Evolutionary conservation across 352 stramenopile species (phyloP).

Genomic region (Blastocystis sp.): DNA sequence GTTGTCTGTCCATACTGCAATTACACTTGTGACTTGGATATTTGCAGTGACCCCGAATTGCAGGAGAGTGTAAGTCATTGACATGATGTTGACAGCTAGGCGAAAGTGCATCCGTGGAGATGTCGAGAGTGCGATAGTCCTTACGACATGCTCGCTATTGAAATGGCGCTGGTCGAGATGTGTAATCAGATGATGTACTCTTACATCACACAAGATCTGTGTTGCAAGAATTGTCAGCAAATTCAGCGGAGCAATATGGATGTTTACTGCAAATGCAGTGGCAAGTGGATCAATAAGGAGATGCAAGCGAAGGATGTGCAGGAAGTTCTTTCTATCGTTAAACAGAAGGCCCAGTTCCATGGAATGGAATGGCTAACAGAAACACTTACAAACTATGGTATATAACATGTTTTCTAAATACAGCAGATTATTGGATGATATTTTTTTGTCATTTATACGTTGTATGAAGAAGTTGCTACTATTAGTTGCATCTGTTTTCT

Average conservation of each 20-base stretch:
- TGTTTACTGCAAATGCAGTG: constrained; percentile 74
- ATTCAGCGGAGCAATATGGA: constrained; percentile 73
- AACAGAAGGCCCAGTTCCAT: constrained; percentile 22
- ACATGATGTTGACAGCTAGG: neutral
- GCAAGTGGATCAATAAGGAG: constrained; percentile 66
- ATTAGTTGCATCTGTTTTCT: neutral
- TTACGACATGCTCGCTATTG: constrained; percentile 62
- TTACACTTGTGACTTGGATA: constrained; percentile 86
- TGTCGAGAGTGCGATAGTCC: constrained; percentile 53
- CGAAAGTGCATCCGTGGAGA: constrained; percentile 8
- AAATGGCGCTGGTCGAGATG: constrained; percentile 62
- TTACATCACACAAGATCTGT: constrained; percentile 67
- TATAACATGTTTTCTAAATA: neutral
- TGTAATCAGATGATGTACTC: neutral
- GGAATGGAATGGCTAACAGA: constrained; percentile 48
- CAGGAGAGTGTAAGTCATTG: constrained; percentile 67
- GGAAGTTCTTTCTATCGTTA: constrained; percentile 25
- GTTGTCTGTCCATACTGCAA: constrained; percentile 92
- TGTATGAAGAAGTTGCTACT: neutral
- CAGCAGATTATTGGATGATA: neutral
- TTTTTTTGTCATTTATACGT: neutral
- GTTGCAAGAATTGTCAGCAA: constrained; percentile 74
- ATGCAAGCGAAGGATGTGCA: neutral
- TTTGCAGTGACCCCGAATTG: constrained; percentile 83
- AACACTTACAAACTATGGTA: neutral